phyloP scores from a whole-genome alignment of 1,139 yeast species.

The Fermentozyma sake region DNA sequence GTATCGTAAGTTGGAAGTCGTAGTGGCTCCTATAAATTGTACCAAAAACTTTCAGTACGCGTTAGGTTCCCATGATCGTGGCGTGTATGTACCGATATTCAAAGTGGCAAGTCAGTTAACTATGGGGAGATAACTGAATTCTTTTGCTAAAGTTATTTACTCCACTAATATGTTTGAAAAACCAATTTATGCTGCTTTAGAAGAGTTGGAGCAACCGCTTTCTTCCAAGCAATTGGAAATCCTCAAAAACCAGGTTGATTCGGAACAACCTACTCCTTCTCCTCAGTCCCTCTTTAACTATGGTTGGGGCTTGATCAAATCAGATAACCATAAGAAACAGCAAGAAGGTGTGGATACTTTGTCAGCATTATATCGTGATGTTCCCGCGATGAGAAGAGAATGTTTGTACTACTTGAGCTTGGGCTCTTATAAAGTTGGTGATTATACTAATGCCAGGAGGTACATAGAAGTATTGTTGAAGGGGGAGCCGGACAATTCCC shows the following conservation, averaged over 20 bases:
- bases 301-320: constrained; percentile 93
- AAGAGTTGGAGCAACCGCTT: constrained; percentile 52
- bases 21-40: no score
- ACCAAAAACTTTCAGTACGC: no score
- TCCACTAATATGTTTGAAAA: no score
- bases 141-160: no score
- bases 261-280: constrained; percentile 77
- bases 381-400: constrained; percentile 83
- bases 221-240: constrained; percentile 71
- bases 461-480: constrained; percentile 74
- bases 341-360: constrained; percentile 75
- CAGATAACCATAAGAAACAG: constrained; percentile 57
- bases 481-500: constrained; percentile 81
- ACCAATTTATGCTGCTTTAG: constrained; percentile 33
- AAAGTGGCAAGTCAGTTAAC: no score
- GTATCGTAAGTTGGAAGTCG: no score
- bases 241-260: constrained; percentile 69
- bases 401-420: constrained; percentile 82
- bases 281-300: constrained; percentile 87
- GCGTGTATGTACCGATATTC: no score
- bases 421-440: constrained; percentile 87
- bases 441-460: constrained; percentile 78
- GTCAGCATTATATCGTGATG: constrained; percentile 69
- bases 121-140: no score
- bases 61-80: no score